Evolutionary conservation across 169 alveolate genomes (phyloP).

Genomic region (Perkinsus olseni): DNA sequence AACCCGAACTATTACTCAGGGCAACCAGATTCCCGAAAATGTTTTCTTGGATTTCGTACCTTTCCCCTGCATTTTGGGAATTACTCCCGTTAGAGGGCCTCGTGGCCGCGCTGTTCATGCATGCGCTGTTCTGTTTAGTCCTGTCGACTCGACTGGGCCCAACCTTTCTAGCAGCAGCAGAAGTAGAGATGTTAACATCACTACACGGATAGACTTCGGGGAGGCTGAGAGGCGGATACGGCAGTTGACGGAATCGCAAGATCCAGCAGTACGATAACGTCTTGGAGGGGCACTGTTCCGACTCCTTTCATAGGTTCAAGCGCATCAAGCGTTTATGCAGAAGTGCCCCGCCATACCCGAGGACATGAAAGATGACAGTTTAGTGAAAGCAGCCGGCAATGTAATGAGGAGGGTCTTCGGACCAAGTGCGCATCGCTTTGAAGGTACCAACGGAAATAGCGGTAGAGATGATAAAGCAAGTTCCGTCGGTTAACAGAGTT

Average conservation of each 20-base stretch:
- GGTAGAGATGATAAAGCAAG: constrained; percentile 16
- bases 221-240: background rate
- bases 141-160: background rate
- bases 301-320: background rate
- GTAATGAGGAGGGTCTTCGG: background rate
- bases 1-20: too few relatives aligned
- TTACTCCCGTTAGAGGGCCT: too few relatives aligned
- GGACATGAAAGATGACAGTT: background rate
- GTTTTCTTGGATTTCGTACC: too few relatives aligned
- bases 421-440: background rate
- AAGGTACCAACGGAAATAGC: constrained; percentile 27
- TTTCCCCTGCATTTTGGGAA: too few relatives aligned
- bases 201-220: background rate
- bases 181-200: background rate
- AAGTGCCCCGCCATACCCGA: background rate
- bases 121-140: too few relatives aligned
- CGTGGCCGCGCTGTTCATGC: too few relatives aligned
- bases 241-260: background rate
- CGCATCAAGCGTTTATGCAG: background rate
- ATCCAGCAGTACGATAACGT: background rate
- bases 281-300: background rate
- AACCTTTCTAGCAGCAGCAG: background rate
- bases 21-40: too few relatives aligned
- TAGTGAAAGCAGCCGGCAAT: background rate
- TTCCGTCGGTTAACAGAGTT: constrained; percentile 22